Conservation (phyloP, 805 yeast genomes). For the Saccharomycopsis sp. region DNA sequence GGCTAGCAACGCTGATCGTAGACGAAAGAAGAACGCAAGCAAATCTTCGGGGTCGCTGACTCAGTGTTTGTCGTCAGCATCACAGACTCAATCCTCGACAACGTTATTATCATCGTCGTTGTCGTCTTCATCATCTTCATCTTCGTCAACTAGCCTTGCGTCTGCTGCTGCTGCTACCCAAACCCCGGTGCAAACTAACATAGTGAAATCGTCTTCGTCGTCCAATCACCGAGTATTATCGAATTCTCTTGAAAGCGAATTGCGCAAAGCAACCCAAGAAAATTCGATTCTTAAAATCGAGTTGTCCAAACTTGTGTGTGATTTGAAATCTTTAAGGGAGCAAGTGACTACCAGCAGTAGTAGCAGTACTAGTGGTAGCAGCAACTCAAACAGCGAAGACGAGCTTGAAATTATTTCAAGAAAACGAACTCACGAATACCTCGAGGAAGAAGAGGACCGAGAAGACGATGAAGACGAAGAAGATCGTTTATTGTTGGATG, state of each 20-base stretch:
- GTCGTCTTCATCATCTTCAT: no score
- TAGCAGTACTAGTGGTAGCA: not conserved
- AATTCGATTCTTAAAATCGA: constrained; percentile 38
- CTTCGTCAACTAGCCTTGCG: not conserved
- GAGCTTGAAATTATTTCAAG: constrained; percentile 12
- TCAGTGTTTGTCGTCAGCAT: not conserved
- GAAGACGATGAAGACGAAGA: not conserved
- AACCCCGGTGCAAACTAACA: no score
- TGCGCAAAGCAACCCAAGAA: constrained; percentile 38
- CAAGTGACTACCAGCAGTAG: constrained; percentile 11
- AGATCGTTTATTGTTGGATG: not conserved
- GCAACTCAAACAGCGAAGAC: constrained; percentile 6
- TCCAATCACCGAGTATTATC: no score
- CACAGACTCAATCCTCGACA: not conserved
- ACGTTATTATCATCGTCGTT: not conserved
- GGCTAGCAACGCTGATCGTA: not conserved
- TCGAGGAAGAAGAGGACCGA: constrained; percentile 12
- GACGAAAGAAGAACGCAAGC: constrained; percentile 3
- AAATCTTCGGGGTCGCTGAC: not conserved
- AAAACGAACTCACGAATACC: constrained; percentile 20
- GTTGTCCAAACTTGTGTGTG: constrained; percentile 38
- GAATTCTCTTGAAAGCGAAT: constrained; percentile 30
- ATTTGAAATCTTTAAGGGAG: constrained; percentile 32
- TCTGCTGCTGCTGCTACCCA: constrained; percentile 1
- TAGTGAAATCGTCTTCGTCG: no score